phyloP scores from a whole-genome alignment of 305 asterid genomes.

The Solanum chacoense region DNA sequence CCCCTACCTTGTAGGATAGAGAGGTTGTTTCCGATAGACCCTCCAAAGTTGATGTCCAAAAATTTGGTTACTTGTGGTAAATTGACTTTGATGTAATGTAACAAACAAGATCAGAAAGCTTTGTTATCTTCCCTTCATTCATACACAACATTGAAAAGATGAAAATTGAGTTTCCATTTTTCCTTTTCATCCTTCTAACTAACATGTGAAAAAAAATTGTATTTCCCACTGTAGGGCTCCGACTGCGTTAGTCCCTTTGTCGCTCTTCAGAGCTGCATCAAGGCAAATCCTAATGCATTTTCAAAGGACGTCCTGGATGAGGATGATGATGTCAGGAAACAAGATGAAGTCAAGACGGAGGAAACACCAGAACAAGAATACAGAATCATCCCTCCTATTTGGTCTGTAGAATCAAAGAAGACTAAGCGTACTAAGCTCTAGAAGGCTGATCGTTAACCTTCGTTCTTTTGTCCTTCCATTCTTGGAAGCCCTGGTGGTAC shows the following conservation, averaged over 20 bases:
- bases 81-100: background rate
- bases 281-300: slow-evolving; percentile 71
- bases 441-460: background rate
- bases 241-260: slow-evolving; percentile 79
- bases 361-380: slow-evolving; percentile 33
- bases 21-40: background rate
- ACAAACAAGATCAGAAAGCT: background rate
- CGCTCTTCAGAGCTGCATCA: slow-evolving; percentile 73
- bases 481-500: background rate
- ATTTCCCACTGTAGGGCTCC: slow-evolving; percentile 32
- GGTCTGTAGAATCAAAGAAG: slow-evolving; percentile 46
- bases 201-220: background rate
- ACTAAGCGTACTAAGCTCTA: slow-evolving; percentile 15
- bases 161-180: background rate
- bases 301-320: slow-evolving; percentile 57
- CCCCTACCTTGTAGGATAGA: background rate
- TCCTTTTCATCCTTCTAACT: background rate
- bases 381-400: slow-evolving; percentile 54
- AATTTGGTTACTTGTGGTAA: background rate
- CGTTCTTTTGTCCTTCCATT: background rate
- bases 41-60: background rate
- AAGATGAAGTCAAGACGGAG: slow-evolving; percentile 28
- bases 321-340: slow-evolving; percentile 8
- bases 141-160: background rate
- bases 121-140: background rate